Evolutionary conservation across 1,284 basidiomycete genomes (phyloP).

Genomic region (Cystobasidium pallidum): DNA sequence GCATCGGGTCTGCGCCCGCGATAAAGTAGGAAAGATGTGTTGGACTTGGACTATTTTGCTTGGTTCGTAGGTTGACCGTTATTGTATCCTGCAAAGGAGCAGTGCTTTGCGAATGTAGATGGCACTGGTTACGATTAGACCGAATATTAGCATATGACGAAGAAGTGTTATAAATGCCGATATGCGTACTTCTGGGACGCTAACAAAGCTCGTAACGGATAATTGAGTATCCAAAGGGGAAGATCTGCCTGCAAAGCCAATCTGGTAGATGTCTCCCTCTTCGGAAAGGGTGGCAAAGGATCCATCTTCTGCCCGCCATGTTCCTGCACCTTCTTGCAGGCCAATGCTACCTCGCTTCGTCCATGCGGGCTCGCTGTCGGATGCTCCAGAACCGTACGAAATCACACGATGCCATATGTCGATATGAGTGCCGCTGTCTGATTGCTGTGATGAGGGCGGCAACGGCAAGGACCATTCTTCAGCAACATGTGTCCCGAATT

Average conservation of each 20-base stretch:
- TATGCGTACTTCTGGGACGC: constrained; percentile 31
- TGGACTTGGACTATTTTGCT: not conserved
- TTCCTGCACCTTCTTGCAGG: constrained; percentile 13
- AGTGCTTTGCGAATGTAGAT: constrained; percentile 12
- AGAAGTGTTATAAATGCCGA: not conserved
- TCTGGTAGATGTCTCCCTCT: constrained; percentile 40
- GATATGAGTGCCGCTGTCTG: constrained; percentile 7
- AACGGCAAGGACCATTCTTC: not conserved
- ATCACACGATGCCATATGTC: constrained; percentile 28
- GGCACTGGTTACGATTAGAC: constrained; percentile 12
- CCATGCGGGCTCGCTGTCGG: constrained; percentile 1
- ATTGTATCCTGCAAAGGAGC: constrained; percentile 7
- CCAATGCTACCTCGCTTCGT: constrained; percentile 8
- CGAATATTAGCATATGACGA: not conserved
- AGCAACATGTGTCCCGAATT: not conserved
- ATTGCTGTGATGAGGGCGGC: not conserved
- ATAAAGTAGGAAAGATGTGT: constrained; percentile 27
- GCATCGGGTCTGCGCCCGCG: not conserved
- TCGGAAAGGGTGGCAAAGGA: constrained; percentile 26
- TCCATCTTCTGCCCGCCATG: constrained; percentile 11
- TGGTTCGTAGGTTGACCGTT: constrained; percentile 25
- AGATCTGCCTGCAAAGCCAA: constrained; percentile 24
- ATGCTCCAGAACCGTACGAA: constrained; percentile 12
- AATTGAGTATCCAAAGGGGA: constrained; percentile 4
- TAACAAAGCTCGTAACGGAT: constrained; percentile 24